A percentile compares a stretch with the other conserved stretches of the same genome.
These are phyloP conservation scores for Alternaria sp. DNA, from an alignment of 2,329 filamentous ascomycete species.

Conservation along the genomic window DNA sequence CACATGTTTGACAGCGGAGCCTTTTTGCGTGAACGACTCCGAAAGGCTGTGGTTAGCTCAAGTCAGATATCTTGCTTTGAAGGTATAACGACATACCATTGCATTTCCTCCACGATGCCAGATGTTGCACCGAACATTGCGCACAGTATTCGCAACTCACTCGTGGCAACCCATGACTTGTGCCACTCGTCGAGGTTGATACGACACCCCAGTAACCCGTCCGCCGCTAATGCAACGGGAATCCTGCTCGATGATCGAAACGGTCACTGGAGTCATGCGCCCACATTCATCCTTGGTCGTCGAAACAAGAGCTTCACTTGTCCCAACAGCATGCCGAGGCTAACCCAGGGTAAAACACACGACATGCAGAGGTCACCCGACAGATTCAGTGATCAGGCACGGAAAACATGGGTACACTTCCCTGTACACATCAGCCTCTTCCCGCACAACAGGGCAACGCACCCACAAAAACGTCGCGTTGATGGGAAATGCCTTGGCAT, in stretches of 20 bases:
- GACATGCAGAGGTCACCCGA: not conserved
- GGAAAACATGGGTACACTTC: not conserved
- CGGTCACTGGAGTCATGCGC: not conserved
- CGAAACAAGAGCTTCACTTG: not conserved
- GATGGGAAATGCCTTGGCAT: not conserved
- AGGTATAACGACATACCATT: not conserved
- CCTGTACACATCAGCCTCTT: slow-evolving; percentile 1
- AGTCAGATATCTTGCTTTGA: not conserved
- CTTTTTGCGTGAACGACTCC: not conserved
- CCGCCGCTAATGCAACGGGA: slow-evolving; percentile 3
- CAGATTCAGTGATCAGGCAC: not conserved
- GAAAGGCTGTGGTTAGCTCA: not conserved
- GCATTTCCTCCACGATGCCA: not conserved
- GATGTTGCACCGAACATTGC: not conserved
- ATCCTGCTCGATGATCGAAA: not conserved
- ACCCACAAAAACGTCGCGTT: not conserved
- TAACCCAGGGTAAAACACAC: not conserved
- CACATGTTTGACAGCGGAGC: not conserved
- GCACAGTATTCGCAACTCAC: not conserved
- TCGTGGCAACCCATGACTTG: not conserved
- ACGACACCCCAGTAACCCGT: not conserved
- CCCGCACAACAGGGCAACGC: not conserved
- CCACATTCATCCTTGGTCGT: not conserved
- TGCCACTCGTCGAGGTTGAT: not conserved
- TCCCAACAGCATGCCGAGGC: not conserved